Evolutionary conservation across 176 grass and related monocot species (phyloP).

Genomic region (Secale cereale): DNA sequence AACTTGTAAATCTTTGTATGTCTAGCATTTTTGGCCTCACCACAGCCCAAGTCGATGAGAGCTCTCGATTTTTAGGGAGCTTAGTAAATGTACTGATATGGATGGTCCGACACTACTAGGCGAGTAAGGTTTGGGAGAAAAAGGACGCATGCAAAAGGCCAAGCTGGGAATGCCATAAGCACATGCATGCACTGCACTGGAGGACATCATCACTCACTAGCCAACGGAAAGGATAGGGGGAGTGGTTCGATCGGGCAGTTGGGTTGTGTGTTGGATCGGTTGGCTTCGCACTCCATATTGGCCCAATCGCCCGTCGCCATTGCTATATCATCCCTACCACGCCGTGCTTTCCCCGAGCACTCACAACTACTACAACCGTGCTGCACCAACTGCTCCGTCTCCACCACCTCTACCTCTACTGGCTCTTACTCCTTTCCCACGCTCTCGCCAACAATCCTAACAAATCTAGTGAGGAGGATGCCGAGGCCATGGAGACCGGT

Average conservation of each 20-base stretch:
- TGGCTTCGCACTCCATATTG: constrained; percentile 19
- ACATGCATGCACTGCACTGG: background rate
- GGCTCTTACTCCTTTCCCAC: background rate
- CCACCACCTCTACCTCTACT: background rate
- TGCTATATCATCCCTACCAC: constrained; percentile 34
- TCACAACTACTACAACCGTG: background rate
- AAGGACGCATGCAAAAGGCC: background rate
- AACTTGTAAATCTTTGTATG: too few species aligned
- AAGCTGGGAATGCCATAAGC: constrained; percentile 25
- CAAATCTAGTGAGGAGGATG: background rate
- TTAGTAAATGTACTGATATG: too few species aligned
- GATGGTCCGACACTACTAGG: too few species aligned
- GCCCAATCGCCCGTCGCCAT: background rate
- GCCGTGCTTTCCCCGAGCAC: background rate
- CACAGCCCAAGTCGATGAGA: too few species aligned
- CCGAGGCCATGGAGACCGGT: constrained; percentile 69
- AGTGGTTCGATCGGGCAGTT: constrained; percentile 78
- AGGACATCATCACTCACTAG: background rate
- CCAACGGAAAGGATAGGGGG: constrained; percentile 23
- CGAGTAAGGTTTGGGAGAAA: background rate
- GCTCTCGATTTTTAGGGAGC: too few species aligned
- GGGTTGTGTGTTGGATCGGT: constrained; percentile 62
- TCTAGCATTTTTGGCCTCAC: too few species aligned
- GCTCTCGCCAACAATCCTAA: background rate
- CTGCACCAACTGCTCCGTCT: background rate